A percentile compares a stretch with the other conserved stretches of the same genome.
These are phyloP conservation scores for Raphanus sativus DNA, from an alignment of 345 rosid species.

Conservation along the genomic window DNA sequence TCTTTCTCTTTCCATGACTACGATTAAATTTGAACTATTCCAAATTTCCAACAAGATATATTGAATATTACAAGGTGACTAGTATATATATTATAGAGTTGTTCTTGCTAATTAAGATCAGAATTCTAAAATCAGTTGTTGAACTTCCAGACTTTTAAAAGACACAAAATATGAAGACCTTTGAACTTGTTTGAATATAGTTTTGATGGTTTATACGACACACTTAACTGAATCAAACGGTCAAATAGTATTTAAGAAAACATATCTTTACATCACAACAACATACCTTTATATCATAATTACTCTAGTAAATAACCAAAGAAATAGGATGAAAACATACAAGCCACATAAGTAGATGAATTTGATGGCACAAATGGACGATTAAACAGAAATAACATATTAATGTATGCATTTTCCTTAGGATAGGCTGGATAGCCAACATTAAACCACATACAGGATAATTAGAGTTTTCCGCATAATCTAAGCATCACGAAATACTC, in stretches of 20 bases:
- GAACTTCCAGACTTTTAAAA: background rate
- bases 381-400: background rate
- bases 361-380: background rate
- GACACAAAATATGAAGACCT: background rate
- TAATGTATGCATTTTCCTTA: background rate
- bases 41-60: background rate
- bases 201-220: background rate
- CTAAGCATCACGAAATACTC: too few relatives aligned
- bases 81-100: background rate
- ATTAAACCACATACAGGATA: background rate
- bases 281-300: background rate
- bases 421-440: background rate
- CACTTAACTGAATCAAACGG: background rate
- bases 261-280: background rate
- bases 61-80: background rate
- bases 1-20: background rate
- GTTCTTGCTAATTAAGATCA: background rate
- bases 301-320: background rate
- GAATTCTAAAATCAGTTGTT: background rate
- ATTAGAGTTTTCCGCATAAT: too few relatives aligned
- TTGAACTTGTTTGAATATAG: background rate
- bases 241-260: background rate
- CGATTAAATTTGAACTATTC: background rate
- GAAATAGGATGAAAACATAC: background rate
- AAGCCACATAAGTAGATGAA: background rate